A percentile compares a stretch with the other conserved stretches of the same genome.
Evolutionary conservation across 2,329 filamentous ascomycete genomes (phyloP).

Genomic region (Pestalotiopsis sp.): DNA sequence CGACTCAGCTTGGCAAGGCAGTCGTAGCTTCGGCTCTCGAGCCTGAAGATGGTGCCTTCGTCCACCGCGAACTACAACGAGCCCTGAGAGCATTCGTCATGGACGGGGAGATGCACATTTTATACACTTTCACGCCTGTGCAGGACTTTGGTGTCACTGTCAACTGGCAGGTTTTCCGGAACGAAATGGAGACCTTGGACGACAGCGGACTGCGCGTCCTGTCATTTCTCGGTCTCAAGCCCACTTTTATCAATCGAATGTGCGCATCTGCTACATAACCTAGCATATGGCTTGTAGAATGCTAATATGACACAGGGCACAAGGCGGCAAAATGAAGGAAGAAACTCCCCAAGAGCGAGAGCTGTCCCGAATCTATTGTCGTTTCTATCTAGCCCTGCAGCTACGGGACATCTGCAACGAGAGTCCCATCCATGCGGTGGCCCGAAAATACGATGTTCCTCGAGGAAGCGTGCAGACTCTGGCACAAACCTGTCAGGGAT

Average conservation of each 20-base stretch:
- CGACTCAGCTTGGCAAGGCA: conserved; percentile 69
- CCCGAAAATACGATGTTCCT: conserved; percentile 69
- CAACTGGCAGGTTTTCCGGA: conserved; percentile 73
- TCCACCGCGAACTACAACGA: conserved; percentile 67
- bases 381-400: conserved; percentile 76
- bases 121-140: conserved; percentile 77
- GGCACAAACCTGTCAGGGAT: conserved; percentile 75
- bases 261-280: not conserved
- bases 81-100: conserved; percentile 75
- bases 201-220: conserved; percentile 73
- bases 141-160: conserved; percentile 58
- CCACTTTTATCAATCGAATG: conserved; percentile 65
- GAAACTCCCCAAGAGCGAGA: conserved; percentile 62
- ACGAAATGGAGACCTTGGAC: conserved; percentile 70
- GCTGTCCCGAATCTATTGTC: conserved; percentile 64
- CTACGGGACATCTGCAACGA: conserved; percentile 81
- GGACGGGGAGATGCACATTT: conserved; percentile 78
- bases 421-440: conserved; percentile 68
- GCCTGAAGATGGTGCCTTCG: conserved; percentile 74
- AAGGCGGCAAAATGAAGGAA: conserved; percentile 66
- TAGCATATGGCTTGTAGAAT: not conserved
- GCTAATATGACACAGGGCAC: conserved; percentile 51
- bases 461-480: conserved; percentile 72
- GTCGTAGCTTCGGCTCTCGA: conserved; percentile 73
- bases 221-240: conserved; percentile 68